Evolutionary conservation across 805 yeast species (phyloP).

Genomic region (Hanseniaspora taiwanica): DNA sequence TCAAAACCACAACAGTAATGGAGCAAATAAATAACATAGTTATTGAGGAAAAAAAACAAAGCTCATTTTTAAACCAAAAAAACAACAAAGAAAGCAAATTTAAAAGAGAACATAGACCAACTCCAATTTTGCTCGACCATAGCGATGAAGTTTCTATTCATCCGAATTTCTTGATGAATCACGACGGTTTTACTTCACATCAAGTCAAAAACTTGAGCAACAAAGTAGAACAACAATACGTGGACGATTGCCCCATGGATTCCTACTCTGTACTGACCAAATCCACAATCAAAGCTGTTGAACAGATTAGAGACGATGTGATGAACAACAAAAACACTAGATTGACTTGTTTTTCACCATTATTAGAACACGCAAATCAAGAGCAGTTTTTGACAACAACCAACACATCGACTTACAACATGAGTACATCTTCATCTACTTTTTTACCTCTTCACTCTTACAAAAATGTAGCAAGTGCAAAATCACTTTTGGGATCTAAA

Average conservation of each 20-base stretch:
- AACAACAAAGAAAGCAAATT: background rate
- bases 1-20: constrained; percentile 46
- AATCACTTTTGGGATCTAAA: background rate
- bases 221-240: constrained; percentile 1
- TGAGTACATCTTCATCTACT: too few species aligned
- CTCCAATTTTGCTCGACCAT: constrained; percentile 1
- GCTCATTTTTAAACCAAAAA: background rate
- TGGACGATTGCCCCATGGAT: background rate
- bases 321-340: constrained; percentile 1
- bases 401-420: background rate
- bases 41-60: background rate
- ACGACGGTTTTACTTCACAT: too few species aligned
- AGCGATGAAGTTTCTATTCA: too few species aligned
- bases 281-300: constrained; percentile 4
- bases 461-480: too few species aligned
- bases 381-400: background rate
- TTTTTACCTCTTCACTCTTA: too few species aligned
- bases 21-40: constrained; percentile 17
- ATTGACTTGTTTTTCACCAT: constrained; percentile 3
- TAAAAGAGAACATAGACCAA: constrained; percentile 2
- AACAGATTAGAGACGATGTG: constrained; percentile 4
- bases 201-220: too few species aligned
- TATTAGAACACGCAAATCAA: background rate
- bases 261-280: constrained; percentile 1
- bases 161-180: too few species aligned